Base-by-base conservation (phyloP, 345 rosid genomes). In the Erodium maritimum region DNA sequence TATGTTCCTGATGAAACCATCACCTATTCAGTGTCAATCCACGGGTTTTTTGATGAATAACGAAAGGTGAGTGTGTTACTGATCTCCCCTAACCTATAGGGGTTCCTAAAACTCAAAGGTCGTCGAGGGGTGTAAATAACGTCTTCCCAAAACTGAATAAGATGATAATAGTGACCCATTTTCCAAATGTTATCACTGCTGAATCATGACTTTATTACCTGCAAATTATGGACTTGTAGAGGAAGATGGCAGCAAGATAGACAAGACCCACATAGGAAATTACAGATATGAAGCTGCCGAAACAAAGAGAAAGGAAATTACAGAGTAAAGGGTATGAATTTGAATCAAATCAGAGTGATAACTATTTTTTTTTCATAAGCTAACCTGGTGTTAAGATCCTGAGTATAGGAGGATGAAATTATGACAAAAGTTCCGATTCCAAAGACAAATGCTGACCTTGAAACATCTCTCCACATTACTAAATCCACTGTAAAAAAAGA, bases 401-500 rank as follows among this genome's bases (percentile, higher is more conserved):
- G 71, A 20, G 91, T 75, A 71, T 84, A 89, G 61, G 95, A 80
- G 48, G 96, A 85, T 33, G 94, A 89, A 51, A 89, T 64, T 6
- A 83, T 82, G 65, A 71, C 61, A 14, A 93, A 85, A 42, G 94
- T 78, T 54, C 99, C 99, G 53, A 85, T 61, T 52, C 91, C 94
- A 64, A 93, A 93, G 23, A 79, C 82, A 55, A 89, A 73, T 23
- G 96, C 78, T 14, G 99, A 85, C 70, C 79, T 85, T 33, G 86
- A 75, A 51, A 63, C 75, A 59, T 93, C 95, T 72, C 85, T 89
- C 99, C 99, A 93, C 95, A 93, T 83, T 52, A 87, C 88, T 53
- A 93, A 68, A 77, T 93, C 99, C 80, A 80, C 99, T 93, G 85
- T 56, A 65, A 54, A 69, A 19, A 57, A 24, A 54, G 19, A 37